Percentiles rank a stretch among this genome's conserved stretches.
phyloP scores from a whole-genome alignment of 2,329 filamentous ascomycete species.

The Atkinsonella texensis region DNA sequence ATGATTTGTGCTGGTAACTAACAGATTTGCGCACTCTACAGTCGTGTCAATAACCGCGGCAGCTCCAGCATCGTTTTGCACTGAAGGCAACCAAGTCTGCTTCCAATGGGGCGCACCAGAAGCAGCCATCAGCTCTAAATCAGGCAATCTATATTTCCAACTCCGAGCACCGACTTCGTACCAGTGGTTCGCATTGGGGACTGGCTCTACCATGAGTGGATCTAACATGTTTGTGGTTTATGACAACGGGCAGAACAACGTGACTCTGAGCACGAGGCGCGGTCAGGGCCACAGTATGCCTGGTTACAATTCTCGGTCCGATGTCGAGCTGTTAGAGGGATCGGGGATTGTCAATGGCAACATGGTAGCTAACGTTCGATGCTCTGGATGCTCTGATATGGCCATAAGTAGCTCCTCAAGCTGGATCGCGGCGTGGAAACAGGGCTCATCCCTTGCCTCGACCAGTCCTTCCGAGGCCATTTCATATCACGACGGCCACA shows the following conservation, averaged over 20 bases:
- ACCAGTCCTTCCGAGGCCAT: slow-evolving; percentile 28
- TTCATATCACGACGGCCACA: slow-evolving; percentile 32
- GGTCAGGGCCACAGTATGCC: slow-evolving; percentile 38
- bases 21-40: neutral
- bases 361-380: slow-evolving; percentile 49
- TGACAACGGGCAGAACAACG: slow-evolving; percentile 42
- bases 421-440: slow-evolving; percentile 45
- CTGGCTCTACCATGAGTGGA: slow-evolving; percentile 41
- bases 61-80: neutral
- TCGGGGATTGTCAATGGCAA: slow-evolving; percentile 40
- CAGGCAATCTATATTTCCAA: slow-evolving; percentile 49
- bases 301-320: slow-evolving; percentile 26
- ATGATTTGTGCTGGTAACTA: neutral
- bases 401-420: slow-evolving; percentile 25
- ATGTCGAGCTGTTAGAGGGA: slow-evolving; percentile 43
- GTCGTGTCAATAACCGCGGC: neutral
- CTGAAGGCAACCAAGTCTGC: slow-evolving; percentile 25
- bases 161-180: slow-evolving; percentile 40
- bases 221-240: slow-evolving; percentile 54
- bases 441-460: slow-evolving; percentile 32
- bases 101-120: slow-evolving; percentile 44
- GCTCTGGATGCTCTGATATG: slow-evolving; percentile 39
- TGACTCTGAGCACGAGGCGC: slow-evolving; percentile 47
- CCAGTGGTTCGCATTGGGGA: slow-evolving; percentile 47
- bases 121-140: slow-evolving; percentile 31